phyloP scores from a whole-genome alignment of 1,139 yeast genomes.

The Candida labiduridarum region DNA sequence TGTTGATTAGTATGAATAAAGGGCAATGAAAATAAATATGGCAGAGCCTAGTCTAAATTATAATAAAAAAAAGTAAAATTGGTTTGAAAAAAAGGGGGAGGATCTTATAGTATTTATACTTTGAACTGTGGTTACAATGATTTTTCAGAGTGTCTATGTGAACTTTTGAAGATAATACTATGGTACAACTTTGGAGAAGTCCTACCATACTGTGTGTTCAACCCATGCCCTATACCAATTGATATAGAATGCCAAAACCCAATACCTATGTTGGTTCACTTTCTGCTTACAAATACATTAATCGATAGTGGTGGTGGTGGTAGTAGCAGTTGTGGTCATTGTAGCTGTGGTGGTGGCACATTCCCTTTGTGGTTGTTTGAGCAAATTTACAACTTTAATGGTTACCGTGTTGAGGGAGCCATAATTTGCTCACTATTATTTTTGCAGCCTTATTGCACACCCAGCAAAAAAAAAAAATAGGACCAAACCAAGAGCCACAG shows the following conservation, averaged over 20 bases:
- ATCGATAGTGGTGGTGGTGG: not conserved
- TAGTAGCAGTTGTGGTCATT: no score
- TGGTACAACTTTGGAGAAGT: no score
- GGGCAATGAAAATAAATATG: not conserved
- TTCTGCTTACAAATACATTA: not conserved
- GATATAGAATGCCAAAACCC: no score
- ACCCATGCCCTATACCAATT: no score
- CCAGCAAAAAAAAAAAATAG: not conserved
- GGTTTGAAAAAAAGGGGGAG: not conserved
- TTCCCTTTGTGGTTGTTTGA: not conserved
- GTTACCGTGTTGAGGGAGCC: not conserved
- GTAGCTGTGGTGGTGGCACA: not conserved
- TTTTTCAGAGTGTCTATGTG: not conserved
- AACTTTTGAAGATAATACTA: no score
- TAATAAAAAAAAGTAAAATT: not conserved
- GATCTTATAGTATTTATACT: not conserved
- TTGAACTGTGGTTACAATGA: not conserved
- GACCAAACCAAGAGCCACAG: not conserved
- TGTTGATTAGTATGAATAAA: not conserved
- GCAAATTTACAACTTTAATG: constrained; percentile 4
- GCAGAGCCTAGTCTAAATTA: not conserved
- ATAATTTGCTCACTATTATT: constrained; percentile 2
- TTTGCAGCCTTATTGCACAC: constrained; percentile 1
- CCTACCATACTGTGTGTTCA: no score
- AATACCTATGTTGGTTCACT: not conserved